Evolutionary conservation across 2,329 filamentous ascomycete genomes (phyloP).

Genomic region (Beauveria rudraprayagi): DNA sequence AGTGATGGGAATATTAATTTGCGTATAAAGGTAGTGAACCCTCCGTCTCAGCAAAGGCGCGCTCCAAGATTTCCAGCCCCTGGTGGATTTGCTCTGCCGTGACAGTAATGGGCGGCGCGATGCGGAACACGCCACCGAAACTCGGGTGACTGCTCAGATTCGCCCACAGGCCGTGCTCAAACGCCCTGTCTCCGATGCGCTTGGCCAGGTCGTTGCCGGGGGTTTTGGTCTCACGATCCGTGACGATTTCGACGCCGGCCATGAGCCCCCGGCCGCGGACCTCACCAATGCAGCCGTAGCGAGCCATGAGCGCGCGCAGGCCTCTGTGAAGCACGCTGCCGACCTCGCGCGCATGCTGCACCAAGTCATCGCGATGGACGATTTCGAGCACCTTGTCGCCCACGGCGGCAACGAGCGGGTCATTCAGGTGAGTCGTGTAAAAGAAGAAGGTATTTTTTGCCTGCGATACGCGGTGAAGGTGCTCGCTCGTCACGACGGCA

Average conservation of each 20-base stretch:
- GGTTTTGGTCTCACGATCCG: constrained; percentile 37
- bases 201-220: constrained; percentile 40
- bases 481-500: constrained; percentile 46
- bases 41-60: constrained; percentile 36
- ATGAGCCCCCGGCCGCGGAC: constrained; percentile 52
- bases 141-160: constrained; percentile 47
- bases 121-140: constrained; percentile 49
- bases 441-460: constrained; percentile 43
- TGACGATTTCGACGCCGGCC: constrained; percentile 51
- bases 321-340: constrained; percentile 40
- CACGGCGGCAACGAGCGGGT: constrained; percentile 51
- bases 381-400: constrained; percentile 56
- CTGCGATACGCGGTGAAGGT: constrained; percentile 40
- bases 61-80: constrained; percentile 48
- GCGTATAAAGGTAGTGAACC: constrained; percentile 23
- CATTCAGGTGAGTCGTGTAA: constrained; percentile 56
- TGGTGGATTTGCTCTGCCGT: constrained; percentile 39
- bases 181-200: constrained; percentile 38
- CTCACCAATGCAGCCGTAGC: constrained; percentile 55
- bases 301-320: constrained; percentile 35
- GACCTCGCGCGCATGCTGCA: constrained; percentile 33
- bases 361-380: constrained; percentile 46
- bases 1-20: too few relatives aligned
- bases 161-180: constrained; percentile 46
- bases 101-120: constrained; percentile 54